phyloP scores from a whole-genome alignment of 202 grass and related monocot species.

The Musa balbisiana region DNA sequence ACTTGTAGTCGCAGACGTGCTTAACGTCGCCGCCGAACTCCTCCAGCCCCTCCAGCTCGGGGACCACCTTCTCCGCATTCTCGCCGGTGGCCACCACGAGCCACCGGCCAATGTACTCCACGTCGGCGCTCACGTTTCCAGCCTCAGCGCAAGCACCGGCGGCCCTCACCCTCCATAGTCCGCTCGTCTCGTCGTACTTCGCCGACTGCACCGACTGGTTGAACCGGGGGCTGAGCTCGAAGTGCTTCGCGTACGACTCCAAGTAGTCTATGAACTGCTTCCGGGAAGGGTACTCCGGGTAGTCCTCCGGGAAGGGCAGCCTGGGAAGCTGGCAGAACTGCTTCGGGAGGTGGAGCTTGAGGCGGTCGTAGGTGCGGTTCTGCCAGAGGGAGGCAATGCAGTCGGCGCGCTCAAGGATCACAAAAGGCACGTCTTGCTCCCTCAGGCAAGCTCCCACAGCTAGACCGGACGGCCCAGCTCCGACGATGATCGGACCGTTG shows the following conservation, averaged over 20 bases:
- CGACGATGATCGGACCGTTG: slow-evolving; percentile 32
- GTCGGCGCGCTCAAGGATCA: slow-evolving; percentile 27
- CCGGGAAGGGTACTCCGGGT: slow-evolving; percentile 31
- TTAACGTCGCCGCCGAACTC: slow-evolving; percentile 20
- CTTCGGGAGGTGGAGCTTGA: slow-evolving; percentile 33
- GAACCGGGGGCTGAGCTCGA: slow-evolving; percentile 25
- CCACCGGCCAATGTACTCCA: slow-evolving; percentile 32
- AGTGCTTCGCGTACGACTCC: slow-evolving; percentile 17
- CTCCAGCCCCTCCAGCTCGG: slow-evolving; percentile 4
- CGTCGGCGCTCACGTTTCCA: background rate
- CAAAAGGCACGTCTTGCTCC: slow-evolving; percentile 14
- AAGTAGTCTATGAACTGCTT: slow-evolving; percentile 33
- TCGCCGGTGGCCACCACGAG: slow-evolving; percentile 36
- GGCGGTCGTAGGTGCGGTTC: slow-evolving; percentile 33
- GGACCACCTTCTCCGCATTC: slow-evolving; percentile 30
- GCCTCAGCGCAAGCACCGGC: background rate
- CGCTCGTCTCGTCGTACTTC: slow-evolving; percentile 18
- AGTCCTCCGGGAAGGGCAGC: slow-evolving; percentile 24
- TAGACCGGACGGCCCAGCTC: slow-evolving; percentile 29
- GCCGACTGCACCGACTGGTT: slow-evolving; percentile 26
- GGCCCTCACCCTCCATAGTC: slow-evolving; percentile 18
- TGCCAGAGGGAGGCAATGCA: slow-evolving; percentile 37
- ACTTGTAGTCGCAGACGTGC: slow-evolving; percentile 38
- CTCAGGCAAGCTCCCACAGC: slow-evolving; percentile 16
- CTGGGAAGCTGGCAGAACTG: slow-evolving; percentile 33